A percentile compares a stretch with the other conserved stretches of the same genome.
Evolutionary conservation across 2,329 filamentous ascomycete genomes (phyloP).

Genomic region (Aspergillus pseudoglaucus): DNA sequence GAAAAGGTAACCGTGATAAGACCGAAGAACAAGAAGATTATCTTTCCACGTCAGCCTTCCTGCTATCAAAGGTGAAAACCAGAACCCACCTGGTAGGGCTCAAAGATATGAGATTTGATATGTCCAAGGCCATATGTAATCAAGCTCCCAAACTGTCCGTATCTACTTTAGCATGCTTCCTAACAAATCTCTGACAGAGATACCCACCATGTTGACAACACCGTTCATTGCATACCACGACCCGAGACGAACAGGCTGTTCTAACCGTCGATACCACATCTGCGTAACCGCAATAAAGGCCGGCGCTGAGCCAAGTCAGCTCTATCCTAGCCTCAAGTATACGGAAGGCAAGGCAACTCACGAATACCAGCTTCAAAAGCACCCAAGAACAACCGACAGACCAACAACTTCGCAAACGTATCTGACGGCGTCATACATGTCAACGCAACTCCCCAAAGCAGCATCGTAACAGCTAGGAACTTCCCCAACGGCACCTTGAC

Average conservation of each 20-base stretch:
- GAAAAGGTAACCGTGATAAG: slow-evolving; percentile 48
- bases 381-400: slow-evolving; percentile 51
- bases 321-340: background rate
- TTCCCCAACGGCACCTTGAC: slow-evolving; percentile 58
- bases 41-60: slow-evolving; percentile 11
- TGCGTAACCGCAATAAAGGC: slow-evolving; percentile 49
- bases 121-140: slow-evolving; percentile 49
- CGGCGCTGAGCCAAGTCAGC: slow-evolving; percentile 32
- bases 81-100: slow-evolving; percentile 45
- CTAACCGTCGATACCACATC: slow-evolving; percentile 50
- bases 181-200: background rate
- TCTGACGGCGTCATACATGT: slow-evolving; percentile 48
- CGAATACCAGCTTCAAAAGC: slow-evolving; percentile 47
- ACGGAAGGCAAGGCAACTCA: slow-evolving; percentile 9
- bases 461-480: slow-evolving; percentile 48
- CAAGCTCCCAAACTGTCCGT: slow-evolving; percentile 42
- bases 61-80: background rate
- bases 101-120: slow-evolving; percentile 38
- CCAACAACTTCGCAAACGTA: slow-evolving; percentile 46
- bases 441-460: slow-evolving; percentile 49
- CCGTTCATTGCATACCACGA: slow-evolving; percentile 54
- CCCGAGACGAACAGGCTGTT: slow-evolving; percentile 46
- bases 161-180: background rate
- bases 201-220: slow-evolving; percentile 44
- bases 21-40: slow-evolving; percentile 34